Evolutionary conservation across 2,329 filamentous ascomycete genomes (phyloP), one percentile per base, ranked within the genome.

Genomic region (Cordyceps cateniannulata): DNA sequence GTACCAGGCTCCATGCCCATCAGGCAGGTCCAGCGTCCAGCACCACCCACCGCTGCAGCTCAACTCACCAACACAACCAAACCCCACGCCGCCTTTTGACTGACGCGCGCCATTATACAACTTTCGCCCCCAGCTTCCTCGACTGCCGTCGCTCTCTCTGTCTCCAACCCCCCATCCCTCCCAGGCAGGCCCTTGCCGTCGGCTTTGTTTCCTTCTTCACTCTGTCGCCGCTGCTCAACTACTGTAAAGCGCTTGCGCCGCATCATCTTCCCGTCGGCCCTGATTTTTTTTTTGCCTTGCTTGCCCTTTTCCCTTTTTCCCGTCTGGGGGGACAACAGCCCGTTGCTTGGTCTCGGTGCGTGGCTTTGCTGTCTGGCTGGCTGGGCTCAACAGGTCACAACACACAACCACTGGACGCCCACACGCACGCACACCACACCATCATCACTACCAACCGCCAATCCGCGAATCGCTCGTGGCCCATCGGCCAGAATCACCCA

Each of bases 341-440:
- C 29, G 22, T 22, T 50, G 32, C 55, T 58, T 18, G 32, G 10
- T 35, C 55, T 58, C 18, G 45, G 56, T 59, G 56, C 56, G 48
- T 59, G 44, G 56, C 56, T 59, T 42, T n/a, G 32, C 45, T 59
- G 54, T 51, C 47, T 48, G 38, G 32, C 55, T 59, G 55, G 47
- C 54, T 49, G 55, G 59, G 54, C 22, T 29, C 52, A 35, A 8
- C 35, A 48, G 35, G 45, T 62, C 59, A 65, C 32, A 35, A 35
- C 32, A 60, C 62, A 63, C 59, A 63, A 66, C 50, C 48, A 64
- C 60, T 65, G 63, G 5, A 62, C 63, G 64, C 51, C 65, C 64
- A 66, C 63, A 60, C 63, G 62, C 40, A 62, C 63, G 62, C n/a
- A n/a, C n/a, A n/a, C n/a, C n/a, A n/a, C 64, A 47, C 63, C 62